phyloP scores from a whole-genome alignment of 2,329 filamentous ascomycete genomes.

The Tolypocladium tropicale region DNA sequence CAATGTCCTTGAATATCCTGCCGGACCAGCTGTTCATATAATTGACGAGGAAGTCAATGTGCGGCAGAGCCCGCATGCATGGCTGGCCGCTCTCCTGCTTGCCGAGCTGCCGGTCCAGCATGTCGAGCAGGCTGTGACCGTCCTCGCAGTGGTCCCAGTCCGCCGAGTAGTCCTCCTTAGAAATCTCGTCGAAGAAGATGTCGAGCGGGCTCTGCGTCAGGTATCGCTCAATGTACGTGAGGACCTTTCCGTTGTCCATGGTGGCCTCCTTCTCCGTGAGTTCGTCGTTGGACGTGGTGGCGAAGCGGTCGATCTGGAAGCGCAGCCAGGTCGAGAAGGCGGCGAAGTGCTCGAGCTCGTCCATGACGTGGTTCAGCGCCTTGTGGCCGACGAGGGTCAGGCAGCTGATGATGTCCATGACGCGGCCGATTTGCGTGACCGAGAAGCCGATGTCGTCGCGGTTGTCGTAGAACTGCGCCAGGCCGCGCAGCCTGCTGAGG shows the following conservation, averaged over 20 bases:
- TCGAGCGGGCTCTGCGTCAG: constrained; percentile 56
- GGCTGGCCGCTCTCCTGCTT: constrained; percentile 34
- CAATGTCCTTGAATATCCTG: constrained; percentile 56
- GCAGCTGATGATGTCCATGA: constrained; percentile 62
- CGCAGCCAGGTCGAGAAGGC: constrained; percentile 78
- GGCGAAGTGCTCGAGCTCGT: constrained; percentile 68
- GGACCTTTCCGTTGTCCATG: constrained; percentile 61
- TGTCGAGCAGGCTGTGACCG: constrained; percentile 33
- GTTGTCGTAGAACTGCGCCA: constrained; percentile 68
- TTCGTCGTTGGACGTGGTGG: constrained; percentile 56
- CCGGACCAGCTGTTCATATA: constrained; percentile 48
- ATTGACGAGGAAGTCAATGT: constrained; percentile 53
- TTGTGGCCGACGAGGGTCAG: constrained; percentile 68
- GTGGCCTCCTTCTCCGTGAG: constrained; percentile 66
- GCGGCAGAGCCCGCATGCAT: constrained; percentile 42
- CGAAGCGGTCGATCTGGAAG: constrained; percentile 70
- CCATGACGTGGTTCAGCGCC: constrained; percentile 58
- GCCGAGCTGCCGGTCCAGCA: constrained; percentile 38
- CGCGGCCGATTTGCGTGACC: constrained; percentile 48
- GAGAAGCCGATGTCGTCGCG: constrained; percentile 58
- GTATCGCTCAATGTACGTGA: constrained; percentile 68
- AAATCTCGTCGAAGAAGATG: constrained; percentile 44
- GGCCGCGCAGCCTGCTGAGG: constrained; percentile 70
- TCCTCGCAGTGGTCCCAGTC: constrained; percentile 33
- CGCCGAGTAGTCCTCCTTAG: constrained; percentile 38